Base-by-base conservation (phyloP, 495 filamentous ascomycete species). In the Talaromyces adpressus region DNA sequence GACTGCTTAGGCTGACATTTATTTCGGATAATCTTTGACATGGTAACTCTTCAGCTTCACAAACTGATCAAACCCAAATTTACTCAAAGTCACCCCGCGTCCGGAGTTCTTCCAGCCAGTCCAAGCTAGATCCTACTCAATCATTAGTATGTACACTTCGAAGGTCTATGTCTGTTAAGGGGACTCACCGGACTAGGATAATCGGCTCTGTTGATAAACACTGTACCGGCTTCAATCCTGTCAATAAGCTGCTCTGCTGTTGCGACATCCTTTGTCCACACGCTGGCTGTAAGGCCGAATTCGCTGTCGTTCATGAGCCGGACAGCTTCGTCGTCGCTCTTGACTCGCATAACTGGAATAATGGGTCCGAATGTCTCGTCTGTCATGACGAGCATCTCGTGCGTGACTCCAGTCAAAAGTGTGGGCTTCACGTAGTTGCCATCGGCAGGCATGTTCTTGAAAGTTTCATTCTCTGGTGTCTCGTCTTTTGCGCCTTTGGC, bases 71-170 rank as follows among this genome's bases (percentile, higher is more conserved):
- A 92, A 98, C 6, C 91, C 95, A 62, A 91, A 93, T 67, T 79
- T 90, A 72, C 92, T 94, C 71, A 98, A 74, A 1, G 93, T 97
- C 59, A 88, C 87, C 29, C 94, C 94, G 71, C 91, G 89, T 51
- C 94, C 94, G 25, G 91, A 96, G 67, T 93, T 89, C 79, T 98
- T 98, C 93, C 93, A 97, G 5, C 94, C 94, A 2, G 91, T 92
- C 94, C 94, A 98, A 12, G 94, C 94, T 57, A 98, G 89, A 74
- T 98, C 94, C 89, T 95, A 71, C 53, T 58, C 41, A 47, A 36
- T 36, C 57, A 53, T 73, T 62, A 69, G 64, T 29, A 18, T 69
- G 72, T 68, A 56, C 11, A 65, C 30, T 5, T 1, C 47, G 39
- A 64, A 57, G 51, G 67, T 57, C 6, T 47, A 57, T 56, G 67